These are phyloP conservation scores for Citrullus amarus DNA, from an alignment of 306 rosid species.

Conservation along the genomic window DNA sequence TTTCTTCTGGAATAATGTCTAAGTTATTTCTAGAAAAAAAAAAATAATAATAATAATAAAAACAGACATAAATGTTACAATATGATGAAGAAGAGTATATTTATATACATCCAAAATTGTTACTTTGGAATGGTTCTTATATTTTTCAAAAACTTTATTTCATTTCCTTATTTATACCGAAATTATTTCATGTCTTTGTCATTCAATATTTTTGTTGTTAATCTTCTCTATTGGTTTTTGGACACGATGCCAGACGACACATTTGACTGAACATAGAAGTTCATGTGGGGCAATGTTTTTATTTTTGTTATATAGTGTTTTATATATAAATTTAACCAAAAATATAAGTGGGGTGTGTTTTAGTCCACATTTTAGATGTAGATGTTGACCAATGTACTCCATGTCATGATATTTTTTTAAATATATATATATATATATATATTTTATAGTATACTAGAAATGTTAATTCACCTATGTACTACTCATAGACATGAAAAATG, in stretches of 20 bases:
- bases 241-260: background rate
- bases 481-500: no score
- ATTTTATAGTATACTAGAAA: no score
- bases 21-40: background rate
- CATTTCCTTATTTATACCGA: background rate
- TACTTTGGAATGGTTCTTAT: background rate
- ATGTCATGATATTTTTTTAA: no score
- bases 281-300: background rate
- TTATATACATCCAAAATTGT: background rate
- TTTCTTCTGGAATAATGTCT: background rate
- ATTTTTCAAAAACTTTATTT: background rate
- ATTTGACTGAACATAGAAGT: background rate
- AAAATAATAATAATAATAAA: no score
- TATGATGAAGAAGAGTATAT: background rate
- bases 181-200: background rate
- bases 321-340: no score
- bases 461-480: no score
- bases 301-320: no score
- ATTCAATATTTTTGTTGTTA: background rate
- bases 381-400: no score
- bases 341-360: no score
- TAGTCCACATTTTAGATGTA: no score
- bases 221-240: background rate
- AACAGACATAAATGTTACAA: no score
- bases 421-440: no score